Evolutionary conservation across 495 filamentous ascomycete species (phyloP).

Genomic region (Aeminium ludgeri): DNA sequence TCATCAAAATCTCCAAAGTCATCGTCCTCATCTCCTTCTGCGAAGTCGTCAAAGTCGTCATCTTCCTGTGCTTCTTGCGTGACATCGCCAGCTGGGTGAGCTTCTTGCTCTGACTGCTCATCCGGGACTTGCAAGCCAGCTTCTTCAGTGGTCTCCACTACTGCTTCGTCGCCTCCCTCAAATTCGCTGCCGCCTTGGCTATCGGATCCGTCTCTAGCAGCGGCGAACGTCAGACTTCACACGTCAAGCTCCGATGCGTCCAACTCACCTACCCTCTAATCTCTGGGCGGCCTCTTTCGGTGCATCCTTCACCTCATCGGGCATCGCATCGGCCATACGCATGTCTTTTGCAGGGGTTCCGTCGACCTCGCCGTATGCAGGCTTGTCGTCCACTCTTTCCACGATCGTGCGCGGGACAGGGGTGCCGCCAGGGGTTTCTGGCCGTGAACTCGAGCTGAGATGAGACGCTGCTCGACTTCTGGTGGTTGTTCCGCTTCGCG

Average conservation of each 20-base stretch:
- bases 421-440: slow-evolving; percentile 34
- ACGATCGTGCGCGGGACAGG: slow-evolving; percentile 71
- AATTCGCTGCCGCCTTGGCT: not conserved
- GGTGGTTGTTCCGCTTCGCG: slow-evolving; percentile 31
- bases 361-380: slow-evolving; percentile 73
- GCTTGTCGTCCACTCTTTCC: slow-evolving; percentile 53
- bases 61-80: slow-evolving; percentile 27
- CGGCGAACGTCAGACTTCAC: slow-evolving; percentile 20
- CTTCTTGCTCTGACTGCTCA: slow-evolving; percentile 6
- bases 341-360: slow-evolving; percentile 62
- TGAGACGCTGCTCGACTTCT: slow-evolving; percentile 1
- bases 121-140: slow-evolving; percentile 7
- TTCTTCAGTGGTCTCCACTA: slow-evolving; percentile 6
- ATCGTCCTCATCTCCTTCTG: slow-evolving; percentile 55
- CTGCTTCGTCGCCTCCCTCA: not conserved
- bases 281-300: slow-evolving; percentile 34
- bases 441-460: slow-evolving; percentile 11
- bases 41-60: slow-evolving; percentile 95
- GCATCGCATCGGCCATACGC: slow-evolving; percentile 66
- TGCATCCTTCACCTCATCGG: slow-evolving; percentile 44
- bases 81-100: slow-evolving; percentile 24
- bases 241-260: slow-evolving; percentile 24
- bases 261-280: slow-evolving; percentile 31
- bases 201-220: slow-evolving; percentile 15
- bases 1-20: slow-evolving; percentile 90